These are phyloP conservation scores for Bromus sterilis DNA, from an alignment of 176 grass and related monocot genomes.

Conservation along the genomic window DNA sequence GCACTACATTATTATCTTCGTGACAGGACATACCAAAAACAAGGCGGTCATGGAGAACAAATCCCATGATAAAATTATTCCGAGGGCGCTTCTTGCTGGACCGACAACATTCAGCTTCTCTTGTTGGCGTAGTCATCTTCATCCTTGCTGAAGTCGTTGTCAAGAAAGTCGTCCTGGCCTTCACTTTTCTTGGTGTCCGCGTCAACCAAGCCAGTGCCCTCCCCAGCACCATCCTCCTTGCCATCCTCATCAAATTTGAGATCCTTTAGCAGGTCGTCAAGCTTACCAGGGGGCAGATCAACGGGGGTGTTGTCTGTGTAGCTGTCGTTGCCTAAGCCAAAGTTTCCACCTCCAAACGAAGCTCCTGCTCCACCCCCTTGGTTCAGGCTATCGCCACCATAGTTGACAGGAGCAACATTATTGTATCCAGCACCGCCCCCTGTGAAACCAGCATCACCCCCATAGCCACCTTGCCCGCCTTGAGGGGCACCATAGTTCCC, in stretches of 20 bases:
- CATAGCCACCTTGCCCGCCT: conserved; percentile 12
- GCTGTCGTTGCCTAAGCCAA: neutral
- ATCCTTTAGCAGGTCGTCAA: conserved; percentile 17
- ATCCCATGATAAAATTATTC: neutral
- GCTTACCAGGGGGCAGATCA: neutral
- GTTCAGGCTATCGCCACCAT: neutral
- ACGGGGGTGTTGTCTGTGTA: neutral
- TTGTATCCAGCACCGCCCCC: conserved; percentile 6
- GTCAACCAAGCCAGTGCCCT: neutral
- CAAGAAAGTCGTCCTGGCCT: conserved; percentile 11
- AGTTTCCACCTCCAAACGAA: neutral
- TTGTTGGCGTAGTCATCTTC: conserved; percentile 44
- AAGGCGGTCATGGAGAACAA: neutral
- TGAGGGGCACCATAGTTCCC: conserved; percentile 11
- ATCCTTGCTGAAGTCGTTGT: conserved; percentile 23
- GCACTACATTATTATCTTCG: neutral
- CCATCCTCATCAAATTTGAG: conserved; percentile 23
- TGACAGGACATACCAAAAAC: neutral
- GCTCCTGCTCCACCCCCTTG: neutral
- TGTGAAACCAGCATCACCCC: neutral
- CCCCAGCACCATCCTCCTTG: neutral
- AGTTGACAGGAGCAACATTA: neutral
- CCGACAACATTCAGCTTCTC: neutral
- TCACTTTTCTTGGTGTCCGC: neutral
- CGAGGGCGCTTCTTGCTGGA: neutral